Percentiles rank a stretch among this genome's conserved stretches.
These are phyloP conservation scores for Penicillium sp. DNA, from an alignment of 2,329 filamentous ascomycete genomes.

Conservation along the genomic window DNA sequence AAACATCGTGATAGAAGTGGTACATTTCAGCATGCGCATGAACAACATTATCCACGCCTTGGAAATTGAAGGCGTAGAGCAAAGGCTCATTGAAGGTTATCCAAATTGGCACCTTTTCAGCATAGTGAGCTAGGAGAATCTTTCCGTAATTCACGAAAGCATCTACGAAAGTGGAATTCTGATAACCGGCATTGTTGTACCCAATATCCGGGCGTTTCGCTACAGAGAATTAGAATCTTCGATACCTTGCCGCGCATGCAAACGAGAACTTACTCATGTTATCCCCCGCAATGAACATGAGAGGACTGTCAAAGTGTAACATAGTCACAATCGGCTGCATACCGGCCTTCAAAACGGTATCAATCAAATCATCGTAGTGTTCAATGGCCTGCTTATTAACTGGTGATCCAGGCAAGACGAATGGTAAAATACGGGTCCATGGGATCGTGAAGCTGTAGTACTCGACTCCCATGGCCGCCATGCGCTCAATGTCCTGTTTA, in stretches of 20 bases:
- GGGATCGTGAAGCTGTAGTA: constrained; percentile 48
- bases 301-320: constrained; percentile 30
- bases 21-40: constrained; percentile 41
- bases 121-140: constrained; percentile 38
- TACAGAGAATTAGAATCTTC: constrained; percentile 1
- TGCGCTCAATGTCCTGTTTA: constrained; percentile 45
- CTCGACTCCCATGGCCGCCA: constrained; percentile 40
- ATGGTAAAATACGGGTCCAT: constrained; percentile 51
- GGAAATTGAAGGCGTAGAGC: constrained; percentile 44
- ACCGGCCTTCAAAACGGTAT: constrained; percentile 42
- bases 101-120: constrained; percentile 42
- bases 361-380: constrained; percentile 51
- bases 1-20: constrained; percentile 42
- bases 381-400: constrained; percentile 48
- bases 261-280: constrained; percentile 12
- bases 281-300: constrained; percentile 23
- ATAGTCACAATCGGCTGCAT: constrained; percentile 48
- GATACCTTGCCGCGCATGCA: background rate
- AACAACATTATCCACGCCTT: constrained; percentile 50
- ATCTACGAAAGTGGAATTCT: constrained; percentile 44
- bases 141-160: constrained; percentile 40
- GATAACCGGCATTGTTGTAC: constrained; percentile 30
- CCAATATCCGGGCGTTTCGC: constrained; percentile 25
- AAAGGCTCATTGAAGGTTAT: constrained; percentile 44
- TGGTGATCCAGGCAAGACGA: constrained; percentile 43